Percentiles rank a stretch among this genome's conserved stretches.
These are phyloP conservation scores for Aspergillus asperescens DNA, from an alignment of 495 filamentous ascomycete genomes.

Conservation along the genomic window DNA sequence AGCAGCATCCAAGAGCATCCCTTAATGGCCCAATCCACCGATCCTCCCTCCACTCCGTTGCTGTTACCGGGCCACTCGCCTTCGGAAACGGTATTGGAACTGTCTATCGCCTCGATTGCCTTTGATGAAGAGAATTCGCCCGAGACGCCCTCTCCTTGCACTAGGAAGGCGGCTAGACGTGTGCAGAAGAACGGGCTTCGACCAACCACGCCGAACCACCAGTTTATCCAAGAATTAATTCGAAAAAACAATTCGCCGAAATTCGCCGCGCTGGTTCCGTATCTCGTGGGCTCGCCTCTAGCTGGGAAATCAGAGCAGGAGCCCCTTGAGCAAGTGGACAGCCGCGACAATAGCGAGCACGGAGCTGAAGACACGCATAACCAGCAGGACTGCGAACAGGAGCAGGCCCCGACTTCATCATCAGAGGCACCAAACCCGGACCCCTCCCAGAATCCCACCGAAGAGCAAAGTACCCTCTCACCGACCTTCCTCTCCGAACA, in stretches of 20 bases:
- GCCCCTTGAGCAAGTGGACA: not conserved
- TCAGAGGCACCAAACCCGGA: not conserved
- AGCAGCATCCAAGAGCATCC: too few species aligned
- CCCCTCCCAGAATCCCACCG: not conserved
- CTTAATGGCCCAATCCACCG: too few species aligned
- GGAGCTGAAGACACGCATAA: not conserved
- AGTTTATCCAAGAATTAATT: not conserved
- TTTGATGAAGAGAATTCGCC: not conserved
- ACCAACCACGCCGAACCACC: not conserved
- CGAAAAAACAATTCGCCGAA: not conserved
- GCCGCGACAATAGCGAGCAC: not conserved
- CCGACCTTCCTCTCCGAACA: not conserved
- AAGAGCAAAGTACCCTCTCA: not conserved
- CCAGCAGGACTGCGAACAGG: not conserved
- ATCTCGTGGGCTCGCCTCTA: too few species aligned
- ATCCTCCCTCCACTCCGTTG: not conserved
- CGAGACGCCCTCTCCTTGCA: not conserved
- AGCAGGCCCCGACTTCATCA: too few species aligned
- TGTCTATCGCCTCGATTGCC: too few species aligned
- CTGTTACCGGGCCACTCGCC: not conserved
- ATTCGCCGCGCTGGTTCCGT: not conserved
- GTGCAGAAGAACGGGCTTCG: not conserved
- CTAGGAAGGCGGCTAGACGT: not conserved
- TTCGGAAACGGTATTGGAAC: not conserved
- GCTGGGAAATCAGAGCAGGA: not conserved